Percentiles rank a stretch among this genome's conserved stretches.
Conservation (phyloP, 768 basidiomycete species). For the Podaxis sp. region DNA sequence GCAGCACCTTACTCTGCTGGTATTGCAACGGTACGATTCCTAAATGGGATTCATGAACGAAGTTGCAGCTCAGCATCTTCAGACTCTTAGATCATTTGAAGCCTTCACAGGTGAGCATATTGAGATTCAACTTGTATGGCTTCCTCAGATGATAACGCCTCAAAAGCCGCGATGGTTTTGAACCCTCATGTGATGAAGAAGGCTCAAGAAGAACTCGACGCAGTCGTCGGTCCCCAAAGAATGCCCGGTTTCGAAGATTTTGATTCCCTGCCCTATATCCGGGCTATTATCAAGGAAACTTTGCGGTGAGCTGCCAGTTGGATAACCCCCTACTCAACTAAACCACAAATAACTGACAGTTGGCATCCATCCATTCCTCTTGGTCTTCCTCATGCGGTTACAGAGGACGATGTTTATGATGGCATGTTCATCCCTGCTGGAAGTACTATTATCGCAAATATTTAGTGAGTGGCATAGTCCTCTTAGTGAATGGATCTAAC, state of each 20-base stretch:
- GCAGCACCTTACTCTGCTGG: conserved; percentile 30
- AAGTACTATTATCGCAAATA: conserved; percentile 23
- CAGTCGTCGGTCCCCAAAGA: conserved; percentile 28
- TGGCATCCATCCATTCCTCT: conserved; percentile 28
- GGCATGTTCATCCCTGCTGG: conserved; percentile 38
- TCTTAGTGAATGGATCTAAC: not conserved
- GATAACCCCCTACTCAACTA: not conserved
- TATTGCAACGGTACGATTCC: conserved; percentile 25
- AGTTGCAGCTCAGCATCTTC: not conserved
- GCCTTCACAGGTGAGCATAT: conserved; percentile 18
- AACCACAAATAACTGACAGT: not conserved
- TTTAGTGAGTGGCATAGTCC: conserved; percentile 22
- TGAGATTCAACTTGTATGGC: not conserved
- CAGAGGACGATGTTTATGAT: conserved; percentile 35
- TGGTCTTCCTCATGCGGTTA: conserved; percentile 34
- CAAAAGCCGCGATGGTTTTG: conserved; percentile 31
- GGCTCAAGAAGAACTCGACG: conserved; percentile 36
- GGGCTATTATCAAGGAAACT: conserved; percentile 25
- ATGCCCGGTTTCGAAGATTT: conserved; percentile 34
- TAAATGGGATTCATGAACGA: not conserved
- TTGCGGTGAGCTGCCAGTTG: conserved; percentile 17
- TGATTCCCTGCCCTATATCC: conserved; percentile 26
- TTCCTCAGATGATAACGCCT: not conserved
- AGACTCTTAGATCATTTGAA: conserved; percentile 20
- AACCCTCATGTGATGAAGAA: conserved; percentile 29